These are phyloP conservation scores for Phytopythium cucurbitacearum DNA, from an alignment of 352 stramenopile genomes.

Conservation along the genomic window DNA sequence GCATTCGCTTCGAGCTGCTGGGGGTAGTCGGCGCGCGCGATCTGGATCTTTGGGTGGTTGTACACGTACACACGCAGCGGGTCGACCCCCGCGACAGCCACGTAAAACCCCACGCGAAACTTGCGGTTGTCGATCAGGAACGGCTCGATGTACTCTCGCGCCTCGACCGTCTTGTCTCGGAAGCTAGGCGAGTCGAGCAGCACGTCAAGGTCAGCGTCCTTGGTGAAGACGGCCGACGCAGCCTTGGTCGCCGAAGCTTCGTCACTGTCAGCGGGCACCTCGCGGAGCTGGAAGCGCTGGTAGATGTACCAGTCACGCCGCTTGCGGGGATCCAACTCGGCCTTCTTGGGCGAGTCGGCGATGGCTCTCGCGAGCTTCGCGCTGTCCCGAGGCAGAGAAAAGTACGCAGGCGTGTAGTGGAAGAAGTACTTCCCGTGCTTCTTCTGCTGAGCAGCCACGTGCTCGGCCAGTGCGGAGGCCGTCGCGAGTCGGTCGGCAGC, in stretches of 20 bases:
- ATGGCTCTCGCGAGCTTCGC: constrained; percentile 43
- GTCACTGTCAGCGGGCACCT: constrained; percentile 25
- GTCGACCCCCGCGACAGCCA: constrained; percentile 76
- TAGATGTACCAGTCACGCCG: constrained; percentile 45
- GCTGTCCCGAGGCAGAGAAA: constrained; percentile 56
- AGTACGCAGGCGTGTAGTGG: constrained; percentile 55
- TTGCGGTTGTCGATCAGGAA: constrained; percentile 85
- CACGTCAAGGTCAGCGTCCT: constrained; percentile 37
- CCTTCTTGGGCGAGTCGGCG: constrained; percentile 33
- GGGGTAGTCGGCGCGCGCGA: constrained; percentile 67
- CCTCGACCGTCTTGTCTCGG: constrained; percentile 48
- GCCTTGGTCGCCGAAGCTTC: constrained; percentile 18
- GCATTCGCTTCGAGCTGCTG: constrained; percentile 26
- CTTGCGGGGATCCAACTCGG: constrained; percentile 51
- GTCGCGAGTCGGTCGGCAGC: constrained; percentile 35
- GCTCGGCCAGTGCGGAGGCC: constrained; percentile 32
- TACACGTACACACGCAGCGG: constrained; percentile 86
- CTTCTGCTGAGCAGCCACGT: constrained; percentile 40
- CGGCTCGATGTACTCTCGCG: constrained; percentile 80
- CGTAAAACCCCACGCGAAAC: constrained; percentile 87
- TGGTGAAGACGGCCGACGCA: constrained; percentile 34
- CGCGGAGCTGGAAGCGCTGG: constrained; percentile 58
- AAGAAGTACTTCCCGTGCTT: constrained; percentile 65
- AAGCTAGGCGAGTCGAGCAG: constrained; percentile 41
- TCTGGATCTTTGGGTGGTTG: constrained; percentile 62